These are phyloP conservation scores for Mycothermus thermophilus DNA, from an alignment of 495 filamentous ascomycete species.

Conservation along the genomic window DNA sequence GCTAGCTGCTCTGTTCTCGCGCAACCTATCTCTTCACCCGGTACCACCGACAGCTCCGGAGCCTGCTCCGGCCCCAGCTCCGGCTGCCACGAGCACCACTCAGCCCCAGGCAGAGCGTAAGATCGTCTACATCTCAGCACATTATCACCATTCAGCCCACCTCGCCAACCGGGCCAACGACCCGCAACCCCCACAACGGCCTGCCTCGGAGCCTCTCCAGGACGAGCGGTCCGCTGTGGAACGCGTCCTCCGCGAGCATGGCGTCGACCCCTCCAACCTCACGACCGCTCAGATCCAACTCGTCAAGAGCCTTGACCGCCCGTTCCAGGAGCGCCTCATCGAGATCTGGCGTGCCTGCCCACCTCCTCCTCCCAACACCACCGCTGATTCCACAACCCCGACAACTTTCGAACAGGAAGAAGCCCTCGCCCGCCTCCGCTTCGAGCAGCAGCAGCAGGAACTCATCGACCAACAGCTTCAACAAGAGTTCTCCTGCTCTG, in stretches of 20 bases:
- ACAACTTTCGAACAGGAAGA: constrained; percentile 41
- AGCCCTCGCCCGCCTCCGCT: constrained; percentile 33
- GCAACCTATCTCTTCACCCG: constrained; percentile 43
- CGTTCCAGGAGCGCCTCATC: constrained; percentile 45
- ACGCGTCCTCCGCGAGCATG: constrained; percentile 26
- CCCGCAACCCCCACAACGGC: constrained; percentile 8
- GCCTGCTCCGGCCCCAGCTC: constrained; percentile 18
- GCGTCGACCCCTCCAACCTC: constrained; percentile 40
- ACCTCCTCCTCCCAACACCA: constrained; percentile 31
- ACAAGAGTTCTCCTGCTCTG: no score
- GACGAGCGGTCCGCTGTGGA: constrained; percentile 31
- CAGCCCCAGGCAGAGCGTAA: constrained; percentile 17
- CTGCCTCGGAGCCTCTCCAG: constrained; percentile 35
- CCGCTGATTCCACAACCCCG: constrained; percentile 29
- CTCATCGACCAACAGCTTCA: constrained; percentile 17
- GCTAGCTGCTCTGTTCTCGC: constrained; percentile 51
- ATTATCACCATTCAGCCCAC: constrained; percentile 63
- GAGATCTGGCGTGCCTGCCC: constrained; percentile 55
- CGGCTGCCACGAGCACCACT: no score
- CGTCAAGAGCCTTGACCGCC: constrained; percentile 43
- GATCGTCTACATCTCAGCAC: constrained; percentile 54
- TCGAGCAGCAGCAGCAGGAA: constrained; percentile 31
- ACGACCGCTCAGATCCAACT: constrained; percentile 45
- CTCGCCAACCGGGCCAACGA: constrained; percentile 20
- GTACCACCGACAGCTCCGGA: constrained; percentile 14